These are phyloP conservation scores for Pezicula carpinea DNA, from an alignment of 2,329 filamentous ascomycete genomes.

Conservation along the genomic window DNA sequence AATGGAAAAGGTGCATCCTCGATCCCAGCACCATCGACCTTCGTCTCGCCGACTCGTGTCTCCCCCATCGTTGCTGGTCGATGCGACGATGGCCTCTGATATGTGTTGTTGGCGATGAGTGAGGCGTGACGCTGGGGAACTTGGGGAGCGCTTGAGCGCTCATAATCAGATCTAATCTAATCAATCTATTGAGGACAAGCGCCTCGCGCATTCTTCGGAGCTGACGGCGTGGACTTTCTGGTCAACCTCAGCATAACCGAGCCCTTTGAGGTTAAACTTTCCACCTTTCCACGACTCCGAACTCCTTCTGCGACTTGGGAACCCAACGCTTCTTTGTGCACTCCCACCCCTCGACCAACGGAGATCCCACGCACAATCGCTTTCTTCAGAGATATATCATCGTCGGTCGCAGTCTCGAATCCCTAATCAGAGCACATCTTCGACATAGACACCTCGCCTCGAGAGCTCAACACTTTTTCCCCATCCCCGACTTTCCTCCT, in stretches of 20 bases:
- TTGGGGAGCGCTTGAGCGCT: not conserved
- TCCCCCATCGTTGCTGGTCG: not conserved
- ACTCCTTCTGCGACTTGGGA: too few species aligned
- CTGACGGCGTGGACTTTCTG: not conserved
- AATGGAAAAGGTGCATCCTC: constrained; percentile 48
- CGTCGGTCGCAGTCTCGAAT: too few species aligned
- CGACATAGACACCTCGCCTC: too few species aligned
- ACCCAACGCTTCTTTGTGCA: not conserved
- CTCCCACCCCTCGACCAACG: not conserved
- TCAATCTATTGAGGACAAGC: not conserved
- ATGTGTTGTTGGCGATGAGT: not conserved
- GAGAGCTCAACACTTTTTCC: constrained; percentile 8
- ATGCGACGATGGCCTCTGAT: not conserved
- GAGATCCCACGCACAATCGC: too few species aligned
- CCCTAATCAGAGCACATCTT: too few species aligned
- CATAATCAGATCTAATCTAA: constrained; percentile 4
- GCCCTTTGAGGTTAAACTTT: constrained; percentile 1
- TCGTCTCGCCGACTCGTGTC: not conserved
- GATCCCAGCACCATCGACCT: not conserved
- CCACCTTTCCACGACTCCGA: too few species aligned
- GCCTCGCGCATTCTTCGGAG: not conserved
- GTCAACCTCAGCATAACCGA: constrained; percentile 1
- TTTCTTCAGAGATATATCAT: too few species aligned
- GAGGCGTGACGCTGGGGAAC: not conserved
- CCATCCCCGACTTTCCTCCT: constrained; percentile 5